phyloP scores from a whole-genome alignment of 768 basidiomycete species.

The Hemileccinum impolitum region DNA sequence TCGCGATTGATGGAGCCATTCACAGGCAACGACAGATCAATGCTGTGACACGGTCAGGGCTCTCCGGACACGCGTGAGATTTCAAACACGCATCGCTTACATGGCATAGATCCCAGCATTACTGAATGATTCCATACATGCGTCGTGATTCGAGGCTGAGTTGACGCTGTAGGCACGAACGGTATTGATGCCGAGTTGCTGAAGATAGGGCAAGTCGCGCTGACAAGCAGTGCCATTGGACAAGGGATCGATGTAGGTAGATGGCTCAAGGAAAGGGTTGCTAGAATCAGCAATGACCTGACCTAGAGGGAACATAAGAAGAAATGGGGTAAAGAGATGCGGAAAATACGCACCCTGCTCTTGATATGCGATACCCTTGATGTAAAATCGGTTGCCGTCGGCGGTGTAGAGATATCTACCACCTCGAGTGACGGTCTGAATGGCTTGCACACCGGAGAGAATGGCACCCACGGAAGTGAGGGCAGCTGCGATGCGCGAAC shows the following conservation, averaged over 20 bases:
- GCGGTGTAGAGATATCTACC: slow-evolving; percentile 82
- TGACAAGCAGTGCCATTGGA: slow-evolving; percentile 62
- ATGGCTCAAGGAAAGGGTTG: slow-evolving; percentile 69
- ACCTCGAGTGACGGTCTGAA: slow-evolving; percentile 62
- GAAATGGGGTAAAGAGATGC: not conserved
- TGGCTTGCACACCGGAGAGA: slow-evolving; percentile 55
- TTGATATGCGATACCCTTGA: slow-evolving; percentile 87
- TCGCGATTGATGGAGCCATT: slow-evolving; percentile 82
- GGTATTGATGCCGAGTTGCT: slow-evolving; percentile 74
- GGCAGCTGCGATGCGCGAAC: slow-evolving; percentile 18
- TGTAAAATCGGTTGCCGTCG: slow-evolving; percentile 77
- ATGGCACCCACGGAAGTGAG: slow-evolving; percentile 41
- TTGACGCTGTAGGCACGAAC: slow-evolving; percentile 88
- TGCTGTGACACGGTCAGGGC: slow-evolving; percentile 41
- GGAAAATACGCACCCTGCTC: slow-evolving; percentile 54
- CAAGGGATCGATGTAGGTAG: slow-evolving; percentile 78
- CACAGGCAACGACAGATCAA: slow-evolving; percentile 81
- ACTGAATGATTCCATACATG: slow-evolving; percentile 77
- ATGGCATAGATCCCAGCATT: slow-evolving; percentile 84
- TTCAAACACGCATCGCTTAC: slow-evolving; percentile 43
- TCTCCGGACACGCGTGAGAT: slow-evolving; percentile 1
- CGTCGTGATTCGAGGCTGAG: slow-evolving; percentile 77
- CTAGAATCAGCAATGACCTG: slow-evolving; percentile 39
- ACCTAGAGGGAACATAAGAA: slow-evolving; percentile 26
- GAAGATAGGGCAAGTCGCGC: slow-evolving; percentile 76